A percentile compares a stretch with the other conserved stretches of the same genome.
Evolutionary conservation across 1,284 basidiomycete species (phyloP).

Genomic region (Hortiboletus rubellus): DNA sequence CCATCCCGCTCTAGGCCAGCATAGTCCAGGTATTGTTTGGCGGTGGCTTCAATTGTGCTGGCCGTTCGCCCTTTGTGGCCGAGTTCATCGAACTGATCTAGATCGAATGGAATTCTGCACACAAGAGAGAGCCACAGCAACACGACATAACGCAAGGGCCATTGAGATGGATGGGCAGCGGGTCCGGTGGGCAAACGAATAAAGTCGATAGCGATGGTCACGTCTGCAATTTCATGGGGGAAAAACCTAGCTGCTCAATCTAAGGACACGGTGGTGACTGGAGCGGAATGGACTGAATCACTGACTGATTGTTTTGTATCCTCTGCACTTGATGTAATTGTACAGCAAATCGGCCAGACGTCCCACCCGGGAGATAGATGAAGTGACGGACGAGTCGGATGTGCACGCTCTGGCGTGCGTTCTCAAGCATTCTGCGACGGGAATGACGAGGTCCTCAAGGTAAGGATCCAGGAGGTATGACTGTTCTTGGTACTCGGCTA

Average conservation of each 20-base stretch:
- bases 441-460: slow-evolving; percentile 80
- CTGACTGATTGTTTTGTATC: slow-evolving; percentile 91
- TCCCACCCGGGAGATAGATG: slow-evolving; percentile 46
- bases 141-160: slow-evolving; percentile 84
- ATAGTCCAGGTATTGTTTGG: slow-evolving; percentile 59
- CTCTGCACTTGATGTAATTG: slow-evolving; percentile 85
- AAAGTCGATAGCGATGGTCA: slow-evolving; percentile 73
- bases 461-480: slow-evolving; percentile 95
- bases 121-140: slow-evolving; percentile 94
- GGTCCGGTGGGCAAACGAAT: slow-evolving; percentile 54
- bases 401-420: slow-evolving; percentile 52
- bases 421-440: slow-evolving; percentile 72
- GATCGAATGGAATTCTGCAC: slow-evolving; percentile 91
- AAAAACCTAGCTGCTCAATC: slow-evolving; percentile 76
- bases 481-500: slow-evolving; percentile 92
- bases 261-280: slow-evolving; percentile 15
- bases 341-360: slow-evolving; percentile 73
- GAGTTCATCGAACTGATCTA: slow-evolving; percentile 78
- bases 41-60: slow-evolving; percentile 57
- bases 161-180: slow-evolving; percentile 49
- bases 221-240: slow-evolving; percentile 84
- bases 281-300: slow-evolving; percentile 22
- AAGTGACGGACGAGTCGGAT: slow-evolving; percentile 34
- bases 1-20: slow-evolving; percentile 83
- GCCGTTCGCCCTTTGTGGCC: slow-evolving; percentile 51